These are phyloP conservation scores for Spergularia marina DNA, from an alignment of 148 eudicot species.

Conservation along the genomic window DNA sequence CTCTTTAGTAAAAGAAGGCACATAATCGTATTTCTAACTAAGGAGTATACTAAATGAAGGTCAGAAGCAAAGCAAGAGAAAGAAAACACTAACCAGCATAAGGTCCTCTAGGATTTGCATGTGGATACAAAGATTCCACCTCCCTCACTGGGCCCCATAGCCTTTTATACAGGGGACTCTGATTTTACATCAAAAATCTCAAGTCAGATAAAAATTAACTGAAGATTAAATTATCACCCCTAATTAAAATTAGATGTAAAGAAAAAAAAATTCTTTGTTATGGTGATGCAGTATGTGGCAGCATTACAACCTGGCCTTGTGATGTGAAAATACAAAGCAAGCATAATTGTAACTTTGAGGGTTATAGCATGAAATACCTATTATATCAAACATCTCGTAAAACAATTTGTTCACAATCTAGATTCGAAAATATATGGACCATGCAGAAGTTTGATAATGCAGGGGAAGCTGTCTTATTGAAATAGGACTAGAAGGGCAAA, in stretches of 20 bases:
- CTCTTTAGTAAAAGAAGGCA: constrained; percentile 6
- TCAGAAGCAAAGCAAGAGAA: constrained; percentile 2
- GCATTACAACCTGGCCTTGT: constrained; percentile 14
- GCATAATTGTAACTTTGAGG: background rate
- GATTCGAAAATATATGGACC: constrained; percentile 7
- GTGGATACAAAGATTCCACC: constrained; percentile 39
- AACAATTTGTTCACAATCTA: background rate
- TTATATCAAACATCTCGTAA: constrained; percentile 1
- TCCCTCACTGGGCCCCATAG: constrained; percentile 47
- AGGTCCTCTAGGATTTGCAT: constrained; percentile 38
- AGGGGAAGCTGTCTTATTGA: constrained; percentile 11
- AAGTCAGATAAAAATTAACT: background rate
- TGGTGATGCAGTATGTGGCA: background rate
- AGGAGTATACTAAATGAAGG: constrained; percentile 5
- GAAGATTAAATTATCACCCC: background rate
- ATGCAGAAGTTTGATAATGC: constrained; percentile 2
- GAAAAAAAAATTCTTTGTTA: background rate
- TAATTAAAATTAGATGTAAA: background rate
- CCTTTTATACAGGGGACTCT: constrained; percentile 43
- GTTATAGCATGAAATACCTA: background rate
- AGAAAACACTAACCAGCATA: constrained; percentile 39
- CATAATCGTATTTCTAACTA: background rate
- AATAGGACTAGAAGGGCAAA: background rate
- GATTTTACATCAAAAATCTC: constrained; percentile 16
- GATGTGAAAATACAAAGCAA: background rate